Conservation (phyloP, 1,284 basidiomycete species). For the Tremellales sp. region DNA sequence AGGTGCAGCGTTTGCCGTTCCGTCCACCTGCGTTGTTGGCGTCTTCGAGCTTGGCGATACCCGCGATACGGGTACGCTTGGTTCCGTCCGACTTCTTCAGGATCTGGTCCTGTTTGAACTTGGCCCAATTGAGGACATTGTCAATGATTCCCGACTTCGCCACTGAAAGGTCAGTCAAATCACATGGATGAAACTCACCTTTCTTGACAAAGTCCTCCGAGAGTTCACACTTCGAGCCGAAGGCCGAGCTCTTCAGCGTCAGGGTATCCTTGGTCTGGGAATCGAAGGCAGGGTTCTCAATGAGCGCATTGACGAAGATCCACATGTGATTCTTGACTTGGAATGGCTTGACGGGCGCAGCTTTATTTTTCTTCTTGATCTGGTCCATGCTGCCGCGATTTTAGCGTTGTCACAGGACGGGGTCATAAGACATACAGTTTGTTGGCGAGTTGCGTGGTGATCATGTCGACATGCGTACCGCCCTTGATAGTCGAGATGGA, state of each 20-base stretch:
- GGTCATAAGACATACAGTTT: constrained; percentile 51
- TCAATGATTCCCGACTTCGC: constrained; percentile 88
- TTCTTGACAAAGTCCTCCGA: constrained; percentile 96
- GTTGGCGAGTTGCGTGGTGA: constrained; percentile 88
- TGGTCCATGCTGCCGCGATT: constrained; percentile 63
- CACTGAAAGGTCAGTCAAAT: constrained; percentile 54
- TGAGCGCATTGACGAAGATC: constrained; percentile 94
- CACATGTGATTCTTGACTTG: constrained; percentile 98
- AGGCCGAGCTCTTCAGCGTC: constrained; percentile 83
- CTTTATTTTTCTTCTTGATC: constrained; percentile 96
- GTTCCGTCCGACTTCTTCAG: constrained; percentile 96
- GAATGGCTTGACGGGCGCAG: constrained; percentile 79
- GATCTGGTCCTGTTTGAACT: constrained; percentile 92
- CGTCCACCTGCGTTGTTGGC: constrained; percentile 95
- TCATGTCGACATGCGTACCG: constrained; percentile 84
- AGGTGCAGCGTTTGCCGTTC: constrained; percentile 76
- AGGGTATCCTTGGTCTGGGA: constrained; percentile 98
- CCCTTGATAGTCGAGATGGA: constrained; percentile 97
- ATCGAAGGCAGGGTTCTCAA: constrained; percentile 98
- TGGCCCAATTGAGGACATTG: constrained; percentile 90
- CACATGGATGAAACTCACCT: constrained; percentile 54
- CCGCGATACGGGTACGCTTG: constrained; percentile 83
- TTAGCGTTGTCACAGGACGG: constrained; percentile 6
- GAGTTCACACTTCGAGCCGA: constrained; percentile 80
- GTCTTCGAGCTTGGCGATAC: constrained; percentile 90